Conservation (phyloP, 805 yeast genomes). For the Schizosaccharomyces lindneri region DNA sequence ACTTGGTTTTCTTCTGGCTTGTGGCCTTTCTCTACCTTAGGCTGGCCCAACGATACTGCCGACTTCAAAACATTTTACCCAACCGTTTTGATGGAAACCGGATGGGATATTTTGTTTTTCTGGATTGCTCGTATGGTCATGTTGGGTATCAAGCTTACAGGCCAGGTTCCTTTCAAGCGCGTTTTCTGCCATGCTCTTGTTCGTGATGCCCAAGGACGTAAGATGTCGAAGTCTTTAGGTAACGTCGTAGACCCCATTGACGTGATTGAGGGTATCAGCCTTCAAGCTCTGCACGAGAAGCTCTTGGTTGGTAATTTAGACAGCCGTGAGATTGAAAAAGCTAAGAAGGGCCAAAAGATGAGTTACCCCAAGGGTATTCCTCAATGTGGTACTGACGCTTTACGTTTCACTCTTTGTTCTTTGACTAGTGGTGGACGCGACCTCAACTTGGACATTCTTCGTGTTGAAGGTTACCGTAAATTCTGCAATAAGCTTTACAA, state of each 20-base stretch:
- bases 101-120: conserved; percentile 97
- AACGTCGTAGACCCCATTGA: conserved; percentile 91
- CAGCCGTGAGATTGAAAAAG: conserved; percentile 65
- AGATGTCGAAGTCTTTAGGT: conserved; percentile 95
- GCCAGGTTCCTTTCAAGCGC: conserved; percentile 76
- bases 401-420: conserved; percentile 93
- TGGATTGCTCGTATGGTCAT: conserved; percentile 96
- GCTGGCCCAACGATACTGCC: conserved; percentile 64
- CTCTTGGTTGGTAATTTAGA: conserved; percentile 64
- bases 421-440: conserved; percentile 98
- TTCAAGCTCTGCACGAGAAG: conserved; percentile 57
- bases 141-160: conserved; percentile 73
- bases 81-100: conserved; percentile 86
- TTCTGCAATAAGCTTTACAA: conserved; percentile 98
- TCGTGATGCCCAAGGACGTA: conserved; percentile 97
- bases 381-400: conserved; percentile 97
- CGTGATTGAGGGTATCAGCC: conserved; percentile 68
- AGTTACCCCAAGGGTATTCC: conserved; percentile 95
- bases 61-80: conserved; percentile 69
- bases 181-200: conserved; percentile 96
- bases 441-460: conserved; percentile 78
- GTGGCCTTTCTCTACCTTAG: conserved; percentile 92
- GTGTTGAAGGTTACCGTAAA: conserved; percentile 97
- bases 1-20: conserved; percentile 97
- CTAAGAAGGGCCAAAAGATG: conserved; percentile 63